Conservation (phyloP, 2,329 filamentous ascomycete genomes). For the Sordariomycetes sp. region DNA sequence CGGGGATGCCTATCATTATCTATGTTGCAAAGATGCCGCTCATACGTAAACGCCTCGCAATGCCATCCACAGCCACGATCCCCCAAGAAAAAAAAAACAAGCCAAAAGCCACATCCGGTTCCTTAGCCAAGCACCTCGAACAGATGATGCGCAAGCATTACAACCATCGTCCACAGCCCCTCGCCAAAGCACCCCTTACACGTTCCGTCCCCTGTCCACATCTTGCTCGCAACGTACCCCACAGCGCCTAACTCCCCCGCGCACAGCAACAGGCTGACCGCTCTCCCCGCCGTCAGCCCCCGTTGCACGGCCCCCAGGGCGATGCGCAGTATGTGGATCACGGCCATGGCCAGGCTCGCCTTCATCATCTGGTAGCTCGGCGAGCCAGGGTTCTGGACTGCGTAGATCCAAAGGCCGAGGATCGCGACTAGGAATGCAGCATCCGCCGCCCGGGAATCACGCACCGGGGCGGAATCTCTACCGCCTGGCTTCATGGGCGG, state of each 20-base stretch:
- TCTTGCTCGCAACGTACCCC: not conserved
- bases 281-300: not conserved
- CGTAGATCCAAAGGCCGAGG: conserved; percentile 1
- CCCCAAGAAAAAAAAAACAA: not conserved
- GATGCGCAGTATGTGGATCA: not conserved
- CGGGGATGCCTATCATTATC: not conserved
- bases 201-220: not conserved
- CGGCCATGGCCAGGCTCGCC: conserved; percentile 3
- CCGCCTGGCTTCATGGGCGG: not conserved
- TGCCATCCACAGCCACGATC: not conserved
- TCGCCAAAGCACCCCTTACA: not conserved
- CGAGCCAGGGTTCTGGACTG: not conserved
- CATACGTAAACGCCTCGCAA: not conserved
- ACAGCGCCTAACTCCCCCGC: conserved; percentile 1
- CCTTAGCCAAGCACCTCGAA: not conserved
- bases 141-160: conserved; percentile 1
- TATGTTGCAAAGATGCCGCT: not conserved
- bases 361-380: conserved; percentile 1
- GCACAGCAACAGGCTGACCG: not conserved
- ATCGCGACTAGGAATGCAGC: conserved; percentile 2
- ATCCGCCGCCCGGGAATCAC: not conserved
- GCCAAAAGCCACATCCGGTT: not conserved
- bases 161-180: conserved; percentile 1
- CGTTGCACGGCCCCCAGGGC: not conserved
- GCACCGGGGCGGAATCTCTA: not conserved